Percentiles rank a stretch among this genome's conserved stretches.
Conservation (phyloP, 2,329 filamentous ascomycete genomes). For the Pyrenophora seminiperda region DNA sequence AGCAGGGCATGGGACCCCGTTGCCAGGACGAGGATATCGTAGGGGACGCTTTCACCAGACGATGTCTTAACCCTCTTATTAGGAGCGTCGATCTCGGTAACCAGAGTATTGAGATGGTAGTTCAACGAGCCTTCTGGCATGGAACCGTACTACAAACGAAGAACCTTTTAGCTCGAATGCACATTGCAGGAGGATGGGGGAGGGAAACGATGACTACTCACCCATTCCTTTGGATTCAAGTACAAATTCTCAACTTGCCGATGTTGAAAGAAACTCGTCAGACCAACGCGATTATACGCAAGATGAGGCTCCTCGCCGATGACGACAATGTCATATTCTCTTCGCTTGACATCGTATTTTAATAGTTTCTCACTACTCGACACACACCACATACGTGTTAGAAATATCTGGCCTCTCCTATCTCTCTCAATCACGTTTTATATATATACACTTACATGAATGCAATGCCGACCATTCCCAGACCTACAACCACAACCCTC, state of each 20-base stretch:
- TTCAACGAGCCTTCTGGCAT: constrained; percentile 70
- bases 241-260: constrained; percentile 86
- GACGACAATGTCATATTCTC: constrained; percentile 80
- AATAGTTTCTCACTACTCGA: constrained; percentile 81
- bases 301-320: constrained; percentile 87
- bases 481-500: constrained; percentile 78
- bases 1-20: constrained; percentile 86
- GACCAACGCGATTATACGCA: constrained; percentile 87
- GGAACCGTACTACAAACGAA: constrained; percentile 64
- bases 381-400: too few relatives aligned
- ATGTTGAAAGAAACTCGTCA: constrained; percentile 89
- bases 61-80: constrained; percentile 72
- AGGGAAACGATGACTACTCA: constrained; percentile 40
- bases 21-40: constrained; percentile 81
- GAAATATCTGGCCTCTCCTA: background rate
- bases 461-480: constrained; percentile 90
- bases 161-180: constrained; percentile 6
- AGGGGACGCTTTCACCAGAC: constrained; percentile 70
- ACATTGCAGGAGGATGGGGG: too few relatives aligned
- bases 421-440: too few relatives aligned
- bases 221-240: constrained; percentile 83
- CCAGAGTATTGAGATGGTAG: constrained; percentile 76
- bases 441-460: constrained; percentile 70
- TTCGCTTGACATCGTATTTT: constrained; percentile 76
- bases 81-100: constrained; percentile 68